phyloP scores from a whole-genome alignment of 345 rosid genomes.

The Salix dunnii region DNA sequence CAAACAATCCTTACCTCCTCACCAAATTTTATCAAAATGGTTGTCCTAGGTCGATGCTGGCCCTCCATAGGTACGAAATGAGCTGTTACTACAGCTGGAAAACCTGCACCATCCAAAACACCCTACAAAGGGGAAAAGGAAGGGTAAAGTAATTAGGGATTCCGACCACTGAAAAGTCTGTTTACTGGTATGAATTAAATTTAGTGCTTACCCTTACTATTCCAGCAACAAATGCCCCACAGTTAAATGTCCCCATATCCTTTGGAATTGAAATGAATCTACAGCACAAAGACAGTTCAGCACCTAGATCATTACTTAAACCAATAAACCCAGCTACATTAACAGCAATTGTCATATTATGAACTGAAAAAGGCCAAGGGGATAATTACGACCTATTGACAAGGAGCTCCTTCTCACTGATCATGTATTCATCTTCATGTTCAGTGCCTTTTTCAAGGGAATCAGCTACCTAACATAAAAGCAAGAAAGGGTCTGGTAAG shows the following conservation, averaged over 20 bases:
- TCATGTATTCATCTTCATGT: constrained; percentile 99
- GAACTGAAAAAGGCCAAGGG: neutral
- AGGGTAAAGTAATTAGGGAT: constrained; percentile 12
- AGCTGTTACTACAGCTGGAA: constrained; percentile 94
- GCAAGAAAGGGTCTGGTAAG: neutral
- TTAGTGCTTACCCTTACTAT: constrained; percentile 65
- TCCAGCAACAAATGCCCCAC: constrained; percentile 99
- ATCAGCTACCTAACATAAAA: constrained; percentile 68
- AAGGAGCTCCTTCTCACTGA: constrained; percentile 96
- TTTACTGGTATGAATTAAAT: neutral
- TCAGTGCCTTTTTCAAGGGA: constrained; percentile 99
- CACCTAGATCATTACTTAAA: constrained; percentile 1
- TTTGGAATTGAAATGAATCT: constrained; percentile 95
- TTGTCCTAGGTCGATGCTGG: constrained; percentile 92
- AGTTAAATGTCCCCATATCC: constrained; percentile 98
- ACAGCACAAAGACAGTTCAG: constrained; percentile 4
- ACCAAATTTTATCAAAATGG: constrained; percentile 90
- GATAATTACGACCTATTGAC: constrained; percentile 64
- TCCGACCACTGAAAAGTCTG: constrained; percentile 12
- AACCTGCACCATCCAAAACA: constrained; percentile 85
- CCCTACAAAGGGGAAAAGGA: constrained; percentile 48
- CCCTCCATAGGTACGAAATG: constrained; percentile 99
- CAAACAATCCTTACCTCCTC: constrained; percentile 64
- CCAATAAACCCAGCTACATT: neutral
- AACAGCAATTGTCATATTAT: neutral